Evolutionary conservation across 2,329 filamentous ascomycete species (phyloP).

Genomic region (Coniella lustricola): DNA sequence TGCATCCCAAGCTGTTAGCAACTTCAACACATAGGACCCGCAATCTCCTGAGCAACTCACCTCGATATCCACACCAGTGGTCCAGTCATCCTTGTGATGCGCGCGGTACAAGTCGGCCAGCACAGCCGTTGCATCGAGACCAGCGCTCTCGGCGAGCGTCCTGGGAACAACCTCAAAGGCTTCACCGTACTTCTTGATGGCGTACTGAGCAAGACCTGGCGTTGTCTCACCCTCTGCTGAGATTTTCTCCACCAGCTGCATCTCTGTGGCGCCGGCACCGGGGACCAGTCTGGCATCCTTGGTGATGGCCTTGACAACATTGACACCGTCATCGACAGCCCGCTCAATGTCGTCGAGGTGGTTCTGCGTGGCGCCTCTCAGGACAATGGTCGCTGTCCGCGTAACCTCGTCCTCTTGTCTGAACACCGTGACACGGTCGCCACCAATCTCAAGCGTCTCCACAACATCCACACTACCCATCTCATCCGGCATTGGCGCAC

Average conservation of each 20-base stretch:
- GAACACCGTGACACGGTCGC: constrained; percentile 97
- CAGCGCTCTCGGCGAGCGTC: constrained; percentile 88
- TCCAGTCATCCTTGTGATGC: constrained; percentile 83
- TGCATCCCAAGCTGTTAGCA: constrained; percentile 26
- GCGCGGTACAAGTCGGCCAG: constrained; percentile 87
- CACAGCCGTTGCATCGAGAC: constrained; percentile 94
- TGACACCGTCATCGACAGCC: constrained; percentile 95
- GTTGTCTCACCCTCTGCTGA: constrained; percentile 88
- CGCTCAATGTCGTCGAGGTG: constrained; percentile 95
- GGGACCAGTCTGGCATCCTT: constrained; percentile 86
- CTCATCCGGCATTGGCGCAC: constrained; percentile 99
- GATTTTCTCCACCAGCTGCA: constrained; percentile 89
- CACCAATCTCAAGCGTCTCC: constrained; percentile 95
- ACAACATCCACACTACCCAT: constrained; percentile 94
- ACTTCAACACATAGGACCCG: not conserved
- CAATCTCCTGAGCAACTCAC: constrained; percentile 30
- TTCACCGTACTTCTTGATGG: constrained; percentile 95
- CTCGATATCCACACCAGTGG: constrained; percentile 90
- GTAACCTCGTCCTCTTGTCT: constrained; percentile 91
- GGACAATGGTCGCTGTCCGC: constrained; percentile 85
- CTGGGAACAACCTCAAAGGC: constrained; percentile 96
- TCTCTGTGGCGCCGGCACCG: constrained; percentile 88
- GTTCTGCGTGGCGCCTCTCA: constrained; percentile 94
- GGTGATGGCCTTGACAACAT: constrained; percentile 97
- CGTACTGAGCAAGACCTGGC: constrained; percentile 86